These are phyloP conservation scores for Rhododendron vialii DNA, from an alignment of 148 eudicot species.

Conservation along the genomic window DNA sequence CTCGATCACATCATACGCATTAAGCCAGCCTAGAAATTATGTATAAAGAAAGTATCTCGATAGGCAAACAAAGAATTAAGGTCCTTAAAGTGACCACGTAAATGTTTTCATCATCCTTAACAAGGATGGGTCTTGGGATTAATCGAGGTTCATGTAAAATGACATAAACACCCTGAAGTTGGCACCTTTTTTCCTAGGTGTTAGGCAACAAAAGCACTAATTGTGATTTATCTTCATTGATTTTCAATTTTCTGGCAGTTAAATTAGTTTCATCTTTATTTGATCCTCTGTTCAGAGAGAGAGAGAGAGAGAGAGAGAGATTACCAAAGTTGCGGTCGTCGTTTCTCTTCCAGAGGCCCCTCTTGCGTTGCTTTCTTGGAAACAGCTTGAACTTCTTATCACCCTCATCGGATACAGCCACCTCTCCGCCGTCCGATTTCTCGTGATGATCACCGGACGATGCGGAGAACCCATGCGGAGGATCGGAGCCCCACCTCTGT, in stretches of 20 bases:
- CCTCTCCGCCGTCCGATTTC: slow-evolving; percentile 25
- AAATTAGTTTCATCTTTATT: not conserved
- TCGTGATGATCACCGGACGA: not conserved
- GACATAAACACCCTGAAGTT: not conserved
- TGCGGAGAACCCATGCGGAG: not conserved
- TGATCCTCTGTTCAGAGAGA: not conserved
- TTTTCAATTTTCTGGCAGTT: not conserved
- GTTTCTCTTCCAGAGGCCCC: slow-evolving; percentile 12
- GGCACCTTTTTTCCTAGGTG: not conserved
- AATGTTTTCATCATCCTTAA: not conserved
- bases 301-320: not conserved
- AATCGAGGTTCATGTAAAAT: no score
- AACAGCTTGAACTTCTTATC: slow-evolving; percentile 36
- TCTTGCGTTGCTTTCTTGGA: slow-evolving; percentile 33
- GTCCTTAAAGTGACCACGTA: no score
- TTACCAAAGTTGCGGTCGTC: not conserved
- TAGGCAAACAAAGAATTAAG: not conserved
- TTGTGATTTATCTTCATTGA: not conserved
- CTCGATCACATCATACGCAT: not conserved
- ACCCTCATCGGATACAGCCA: slow-evolving; percentile 25
- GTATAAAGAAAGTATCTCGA: not conserved
- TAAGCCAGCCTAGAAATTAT: not conserved
- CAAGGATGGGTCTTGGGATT: not conserved
- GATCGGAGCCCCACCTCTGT: slow-evolving; percentile 2
- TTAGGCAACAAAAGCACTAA: not conserved